phyloP scores from a whole-genome alignment of 192 early-diverging fungal genomes.

The Linnemannia elongata region DNA sequence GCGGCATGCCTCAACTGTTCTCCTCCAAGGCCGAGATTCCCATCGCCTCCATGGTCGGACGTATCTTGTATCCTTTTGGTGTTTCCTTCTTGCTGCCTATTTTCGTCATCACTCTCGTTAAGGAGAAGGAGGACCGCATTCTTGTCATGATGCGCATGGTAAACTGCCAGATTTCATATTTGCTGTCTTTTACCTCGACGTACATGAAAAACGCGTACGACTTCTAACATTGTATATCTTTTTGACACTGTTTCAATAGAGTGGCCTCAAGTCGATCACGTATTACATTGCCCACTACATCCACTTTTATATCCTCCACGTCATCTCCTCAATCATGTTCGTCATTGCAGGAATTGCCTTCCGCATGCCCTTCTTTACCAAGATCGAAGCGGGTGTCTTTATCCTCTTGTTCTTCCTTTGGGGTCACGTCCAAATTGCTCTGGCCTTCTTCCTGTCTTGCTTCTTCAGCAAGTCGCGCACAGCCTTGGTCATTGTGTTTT shows the following conservation, averaged over 20 bases:
- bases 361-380: constrained; percentile 74
- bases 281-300: constrained; percentile 78
- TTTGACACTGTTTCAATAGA: constrained; percentile 29
- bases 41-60: constrained; percentile 68
- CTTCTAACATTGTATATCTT: not conserved
- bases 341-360: constrained; percentile 69
- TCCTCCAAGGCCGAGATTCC: constrained; percentile 64
- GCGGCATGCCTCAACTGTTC: constrained; percentile 70
- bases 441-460: constrained; percentile 75
- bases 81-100: constrained; percentile 79
- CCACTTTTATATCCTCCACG: constrained; percentile 71
- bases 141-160: constrained; percentile 81
- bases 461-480: constrained; percentile 71
- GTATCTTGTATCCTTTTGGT: constrained; percentile 79
- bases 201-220: not conserved
- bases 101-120: constrained; percentile 76
- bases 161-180: not conserved
- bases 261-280: constrained; percentile 69
- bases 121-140: constrained; percentile 80
- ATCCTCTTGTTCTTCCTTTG: constrained; percentile 74
- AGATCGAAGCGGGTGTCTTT: constrained; percentile 64
- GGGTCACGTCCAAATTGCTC: constrained; percentile 73
- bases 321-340: constrained; percentile 71
- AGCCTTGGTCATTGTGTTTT: constrained; percentile 73
- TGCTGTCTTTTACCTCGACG: not conserved